Evolutionary conservation across 2,329 filamentous ascomycete genomes (phyloP), one percentile per base, ranked within the genome.

Genomic region (Colletotrichum viniferum): DNA sequence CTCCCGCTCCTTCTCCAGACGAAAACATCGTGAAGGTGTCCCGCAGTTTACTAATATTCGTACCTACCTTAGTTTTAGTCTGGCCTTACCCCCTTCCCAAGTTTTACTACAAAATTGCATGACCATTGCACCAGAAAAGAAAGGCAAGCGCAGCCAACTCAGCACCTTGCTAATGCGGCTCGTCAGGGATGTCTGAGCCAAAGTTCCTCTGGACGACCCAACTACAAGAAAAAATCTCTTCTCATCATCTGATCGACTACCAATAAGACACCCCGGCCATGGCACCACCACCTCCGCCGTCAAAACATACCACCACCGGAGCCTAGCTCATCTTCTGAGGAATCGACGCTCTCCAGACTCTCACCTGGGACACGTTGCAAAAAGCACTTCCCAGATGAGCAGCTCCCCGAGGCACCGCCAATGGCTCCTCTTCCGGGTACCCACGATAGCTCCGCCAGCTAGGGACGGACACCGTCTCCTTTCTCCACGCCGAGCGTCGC

Each of bases 201-300:
- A 63, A 55, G 43, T 48, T 48, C 43, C 43, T 48, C n/a, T 63
- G 43, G 32, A 26, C 69, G 36, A 34, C 43, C 9, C 38, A 63
- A 34, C 24, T 69, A 30, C 58, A 26, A 16, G 55, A 48, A 63
- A 62, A 69, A 73, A 63, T 43, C 9, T 36, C 34, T 56, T 43
- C 12, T 38, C 18, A 12, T 75, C 73, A 68, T 73, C 69, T 75
- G 69, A 73, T 63, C 73, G 34, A 66, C 55, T 43, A 56, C 43
- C 52, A 67, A 73, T 63, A 21, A 75, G 73, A 73, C 73, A 75
- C 73, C 69, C 61, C 38, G 43, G 43, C 43, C 43, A 21, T 70
- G 60, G 24, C 32, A 32, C 34, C 32, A n/a, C 28, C n/a, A 34
- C 56, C 38, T 56, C 30, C 24, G 32, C 58, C 21, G 21, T 61